Evolutionary conservation across 192 early-diverging fungal genomes (phyloP).

Genomic region (Gonapodya prolifera): DNA sequence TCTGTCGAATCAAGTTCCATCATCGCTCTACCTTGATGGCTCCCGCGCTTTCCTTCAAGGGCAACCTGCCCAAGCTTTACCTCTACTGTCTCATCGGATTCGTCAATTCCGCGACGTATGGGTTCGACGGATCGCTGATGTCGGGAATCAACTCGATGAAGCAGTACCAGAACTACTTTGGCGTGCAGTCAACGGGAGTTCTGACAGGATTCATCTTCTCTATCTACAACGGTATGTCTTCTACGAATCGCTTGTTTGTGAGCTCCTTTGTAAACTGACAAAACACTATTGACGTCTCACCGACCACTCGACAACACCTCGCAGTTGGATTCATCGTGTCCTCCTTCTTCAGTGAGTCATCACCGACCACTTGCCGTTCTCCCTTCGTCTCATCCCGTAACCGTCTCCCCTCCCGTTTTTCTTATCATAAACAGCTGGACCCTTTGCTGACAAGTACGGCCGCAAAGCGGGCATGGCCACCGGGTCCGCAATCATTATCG

Average conservation of each 20-base stretch:
- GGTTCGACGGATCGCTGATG: not conserved
- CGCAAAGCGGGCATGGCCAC: constrained; percentile 9
- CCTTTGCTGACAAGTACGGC: constrained; percentile 10
- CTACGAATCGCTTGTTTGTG: not conserved
- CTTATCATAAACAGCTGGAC: not conserved
- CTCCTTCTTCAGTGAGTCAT: not conserved
- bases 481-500: constrained; percentile 14
- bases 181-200: not conserved
- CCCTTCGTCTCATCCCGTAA: no score
- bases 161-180: constrained; percentile 3
- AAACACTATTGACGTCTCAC: no score
- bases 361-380: no score
- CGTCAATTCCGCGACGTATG: not conserved
- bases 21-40: not conserved
- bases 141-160: not conserved
- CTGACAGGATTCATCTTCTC: constrained; percentile 1
- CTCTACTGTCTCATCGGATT: not conserved
- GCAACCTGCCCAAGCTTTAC: not conserved
- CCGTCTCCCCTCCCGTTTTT: no score
- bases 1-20: no score
- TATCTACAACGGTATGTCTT: not conserved
- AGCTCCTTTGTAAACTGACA: no score
- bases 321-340: not conserved
- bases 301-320: no score
- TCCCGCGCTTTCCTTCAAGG: not conserved